A percentile compares a stretch with the other conserved stretches of the same genome.
Conservation (phyloP, 2,329 filamentous ascomycete genomes). For the Cercospora berteroae region DNA sequence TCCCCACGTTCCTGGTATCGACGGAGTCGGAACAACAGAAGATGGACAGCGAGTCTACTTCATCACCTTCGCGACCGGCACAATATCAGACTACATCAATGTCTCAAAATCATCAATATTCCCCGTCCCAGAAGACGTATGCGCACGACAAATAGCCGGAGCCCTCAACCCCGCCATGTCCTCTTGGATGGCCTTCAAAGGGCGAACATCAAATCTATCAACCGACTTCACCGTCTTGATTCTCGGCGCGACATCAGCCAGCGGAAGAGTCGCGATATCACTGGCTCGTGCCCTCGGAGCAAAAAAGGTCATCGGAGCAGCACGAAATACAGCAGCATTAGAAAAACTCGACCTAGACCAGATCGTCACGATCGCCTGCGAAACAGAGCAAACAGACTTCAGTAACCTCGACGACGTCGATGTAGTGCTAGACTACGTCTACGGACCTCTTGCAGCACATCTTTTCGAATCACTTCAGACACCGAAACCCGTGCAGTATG, state of each 20-base stretch:
- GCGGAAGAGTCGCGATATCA: constrained; percentile 52
- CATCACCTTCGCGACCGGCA: constrained; percentile 44
- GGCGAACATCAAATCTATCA: constrained; percentile 44
- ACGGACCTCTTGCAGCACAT: constrained; percentile 47
- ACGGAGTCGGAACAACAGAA: constrained; percentile 51
- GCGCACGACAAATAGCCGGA: constrained; percentile 53
- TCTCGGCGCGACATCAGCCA: constrained; percentile 54
- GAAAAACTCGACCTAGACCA: constrained; percentile 48
- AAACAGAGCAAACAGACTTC: constrained; percentile 49
- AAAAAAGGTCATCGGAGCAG: constrained; percentile 52
- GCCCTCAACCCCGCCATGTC: constrained; percentile 56
- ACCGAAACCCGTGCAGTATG: constrained; percentile 51
- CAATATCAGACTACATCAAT: constrained; percentile 52
- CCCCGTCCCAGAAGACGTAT: constrained; percentile 47
- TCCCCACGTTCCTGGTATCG: constrained; percentile 54
- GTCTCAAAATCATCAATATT: constrained; percentile 43
- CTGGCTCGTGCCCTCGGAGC: constrained; percentile 53
- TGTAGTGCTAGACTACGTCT: constrained; percentile 59
- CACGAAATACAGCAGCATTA: constrained; percentile 48
- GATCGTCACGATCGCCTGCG: constrained; percentile 44
- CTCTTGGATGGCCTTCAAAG: constrained; percentile 57
- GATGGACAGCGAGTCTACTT: constrained; percentile 55
- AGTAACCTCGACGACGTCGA: constrained; percentile 49
- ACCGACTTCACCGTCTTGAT: constrained; percentile 51
- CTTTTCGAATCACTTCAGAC: constrained; percentile 45